A percentile compares a stretch with the other conserved stretches of the same genome.
Conservation (phyloP, 139 green algal species). For the Zygnema cylindricum region DNA sequence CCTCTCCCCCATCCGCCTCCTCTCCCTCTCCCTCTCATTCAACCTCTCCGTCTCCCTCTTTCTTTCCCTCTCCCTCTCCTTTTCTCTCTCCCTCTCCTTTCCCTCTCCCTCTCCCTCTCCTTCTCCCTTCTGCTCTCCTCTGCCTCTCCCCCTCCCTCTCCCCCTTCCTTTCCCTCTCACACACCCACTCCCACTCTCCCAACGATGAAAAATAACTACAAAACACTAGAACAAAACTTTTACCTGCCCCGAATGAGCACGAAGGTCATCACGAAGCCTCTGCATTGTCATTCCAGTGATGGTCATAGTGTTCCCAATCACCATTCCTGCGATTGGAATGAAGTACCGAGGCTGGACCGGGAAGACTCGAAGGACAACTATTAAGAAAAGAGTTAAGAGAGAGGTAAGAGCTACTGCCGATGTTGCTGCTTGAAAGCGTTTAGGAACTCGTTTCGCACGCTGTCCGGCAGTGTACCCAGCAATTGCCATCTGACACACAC, state of each 20-base stretch:
- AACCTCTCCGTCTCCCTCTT: conserved; percentile 3
- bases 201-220: conserved; percentile 43
- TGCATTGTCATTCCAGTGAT: conserved; percentile 50
- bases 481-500: not conserved
- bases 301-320: conserved; percentile 56
- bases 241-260: conserved; percentile 10
- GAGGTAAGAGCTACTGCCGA: conserved; percentile 27
- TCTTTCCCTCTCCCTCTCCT: no score
- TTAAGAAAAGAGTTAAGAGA: not conserved
- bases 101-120: conserved; percentile 44
- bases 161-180: conserved; percentile 47
- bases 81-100: no score
- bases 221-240: conserved; percentile 11
- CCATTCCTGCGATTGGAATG: conserved; percentile 51
- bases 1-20: no score
- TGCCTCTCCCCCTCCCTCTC: conserved; percentile 39
- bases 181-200: no score
- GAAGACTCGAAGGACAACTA: conserved; percentile 41
- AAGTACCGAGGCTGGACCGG: conserved; percentile 34
- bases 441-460: conserved; percentile 32
- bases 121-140: no score
- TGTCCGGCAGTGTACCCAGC: conserved; percentile 47
- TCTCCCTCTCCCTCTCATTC: no score
- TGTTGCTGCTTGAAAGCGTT: not conserved
- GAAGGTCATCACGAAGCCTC: no score